Evolutionary conservation across 352 stramenopile species (phyloP), one percentile per base, ranked within the genome.

Genomic region (Globisporangium middletonii): DNA sequence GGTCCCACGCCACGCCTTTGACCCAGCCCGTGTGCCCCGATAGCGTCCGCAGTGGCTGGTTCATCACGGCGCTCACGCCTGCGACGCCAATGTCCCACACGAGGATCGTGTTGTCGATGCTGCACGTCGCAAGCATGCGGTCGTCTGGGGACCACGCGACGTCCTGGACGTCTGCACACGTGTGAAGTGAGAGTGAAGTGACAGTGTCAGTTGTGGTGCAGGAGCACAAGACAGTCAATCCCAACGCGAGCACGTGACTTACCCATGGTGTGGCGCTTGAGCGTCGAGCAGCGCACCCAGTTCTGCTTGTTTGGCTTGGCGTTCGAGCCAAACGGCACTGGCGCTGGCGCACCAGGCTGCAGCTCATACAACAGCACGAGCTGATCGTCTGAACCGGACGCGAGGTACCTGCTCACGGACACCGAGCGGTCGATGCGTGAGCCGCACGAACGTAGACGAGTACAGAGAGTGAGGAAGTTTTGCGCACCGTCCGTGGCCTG

Each of bases 241-340:
- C 57, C 1, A 26, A 19, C 26, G 26, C 4, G n/a, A n/a, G n/a
- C n/a, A 4, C 3, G 18, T 7, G 13, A 57, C 57, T 26, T 38
- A 88, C 81, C 81, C 85, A 95, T 95, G 2, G 83, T 92, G 62
- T 95, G 83, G 53, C 82, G 73, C 69, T 92, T 85, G 13, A 95
- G 73, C 19, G 79, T 92, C 46, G 83, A 73, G 60, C 79, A 92
- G 19, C 82, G 79, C 28, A 80, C 72, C 83, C 83, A 93, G 64
- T 92, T 95, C 67, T 95, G 75, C 46, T 90, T 88, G 61, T 95
- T 95, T 3, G 68, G 78, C 57, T 73, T 72, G 35, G 76, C 77
- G 46, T 91, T 90, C 30, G 82, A 92, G 3, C 83, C 83, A 54
- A 95, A 95, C 0, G 83, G 76, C 27, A 93, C 81, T n/a, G 80